phyloP scores from a whole-genome alignment of 2,329 filamentous ascomycete genomes.

The Berkeleyomyces basicola region DNA sequence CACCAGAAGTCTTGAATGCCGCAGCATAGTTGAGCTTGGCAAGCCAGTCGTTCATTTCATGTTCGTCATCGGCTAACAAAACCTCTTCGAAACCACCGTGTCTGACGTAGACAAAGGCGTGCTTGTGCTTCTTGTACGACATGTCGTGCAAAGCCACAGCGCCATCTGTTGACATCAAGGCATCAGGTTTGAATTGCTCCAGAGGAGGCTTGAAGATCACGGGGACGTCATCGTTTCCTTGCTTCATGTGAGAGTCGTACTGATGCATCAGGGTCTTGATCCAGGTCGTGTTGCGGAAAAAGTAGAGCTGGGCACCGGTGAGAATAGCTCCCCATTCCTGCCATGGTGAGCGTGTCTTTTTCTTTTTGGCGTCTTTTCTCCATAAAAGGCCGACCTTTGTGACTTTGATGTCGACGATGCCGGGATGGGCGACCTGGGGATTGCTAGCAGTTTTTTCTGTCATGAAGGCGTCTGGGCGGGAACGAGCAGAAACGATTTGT shows the following conservation, averaged over 20 bases:
- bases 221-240: conserved; percentile 56
- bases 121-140: conserved; percentile 86
- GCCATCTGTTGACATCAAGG: conserved; percentile 81
- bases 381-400: conserved; percentile 90
- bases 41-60: conserved; percentile 92
- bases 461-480: conserved; percentile 89
- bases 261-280: conserved; percentile 82
- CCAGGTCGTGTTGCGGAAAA: conserved; percentile 89
- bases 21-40: conserved; percentile 93
- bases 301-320: conserved; percentile 91
- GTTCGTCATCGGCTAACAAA: conserved; percentile 75
- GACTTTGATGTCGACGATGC: conserved; percentile 92
- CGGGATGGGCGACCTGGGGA: conserved; percentile 71
- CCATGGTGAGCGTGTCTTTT: conserved; percentile 89
- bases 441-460: conserved; percentile 71
- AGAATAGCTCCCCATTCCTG: conserved; percentile 97
- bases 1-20: conserved; percentile 79
- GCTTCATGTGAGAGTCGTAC: conserved; percentile 65
- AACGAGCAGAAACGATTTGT: conserved; percentile 88
- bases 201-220: conserved; percentile 83
- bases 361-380: conserved; percentile 88
- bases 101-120: conserved; percentile 81
- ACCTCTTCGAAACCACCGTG: conserved; percentile 80
- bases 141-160: conserved; percentile 76
- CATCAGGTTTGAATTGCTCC: conserved; percentile 84